These are phyloP conservation scores for Capsella bursapastoris DNA, from an alignment of 345 rosid genomes.

Conservation along the genomic window DNA sequence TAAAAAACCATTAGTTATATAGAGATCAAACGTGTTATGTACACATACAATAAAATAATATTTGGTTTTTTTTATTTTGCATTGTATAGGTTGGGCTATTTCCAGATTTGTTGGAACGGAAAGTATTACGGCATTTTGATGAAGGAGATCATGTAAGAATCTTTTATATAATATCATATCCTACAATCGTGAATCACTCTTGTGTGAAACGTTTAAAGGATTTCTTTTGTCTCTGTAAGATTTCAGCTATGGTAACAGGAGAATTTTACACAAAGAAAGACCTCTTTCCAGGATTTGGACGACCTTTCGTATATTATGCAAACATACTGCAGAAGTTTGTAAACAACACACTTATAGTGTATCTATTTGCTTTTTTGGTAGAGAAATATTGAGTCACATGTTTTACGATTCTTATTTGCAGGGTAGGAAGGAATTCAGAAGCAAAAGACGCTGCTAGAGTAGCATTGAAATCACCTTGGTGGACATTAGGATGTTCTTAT, in stretches of 20 bases:
- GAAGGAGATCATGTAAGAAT: constrained; percentile 70
- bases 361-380: not conserved
- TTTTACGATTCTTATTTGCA: constrained; percentile 39
- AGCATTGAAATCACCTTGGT: constrained; percentile 88
- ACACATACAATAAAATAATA: not conserved
- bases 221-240: constrained; percentile 51
- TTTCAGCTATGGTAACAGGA: constrained; percentile 88
- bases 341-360: constrained; percentile 7
- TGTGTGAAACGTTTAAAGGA: constrained; percentile 10
- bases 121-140: constrained; percentile 73
- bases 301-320: constrained; percentile 87
- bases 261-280: constrained; percentile 83
- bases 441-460: constrained; percentile 93
- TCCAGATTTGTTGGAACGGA: constrained; percentile 84
- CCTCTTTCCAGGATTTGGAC: constrained; percentile 87
- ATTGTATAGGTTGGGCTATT: constrained; percentile 72
- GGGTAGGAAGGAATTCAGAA: constrained; percentile 73
- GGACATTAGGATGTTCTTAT: constrained; percentile 85
- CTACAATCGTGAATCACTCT: constrained; percentile 8
- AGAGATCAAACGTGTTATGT: not conserved
- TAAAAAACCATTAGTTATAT: not conserved
- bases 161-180: constrained; percentile 16
- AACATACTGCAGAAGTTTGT: constrained; percentile 69
- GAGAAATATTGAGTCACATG: not conserved
- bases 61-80: not conserved